Evolutionary conservation across 257 asterid genomes (phyloP).

Genomic region (Solanum sparsipilum): DNA sequence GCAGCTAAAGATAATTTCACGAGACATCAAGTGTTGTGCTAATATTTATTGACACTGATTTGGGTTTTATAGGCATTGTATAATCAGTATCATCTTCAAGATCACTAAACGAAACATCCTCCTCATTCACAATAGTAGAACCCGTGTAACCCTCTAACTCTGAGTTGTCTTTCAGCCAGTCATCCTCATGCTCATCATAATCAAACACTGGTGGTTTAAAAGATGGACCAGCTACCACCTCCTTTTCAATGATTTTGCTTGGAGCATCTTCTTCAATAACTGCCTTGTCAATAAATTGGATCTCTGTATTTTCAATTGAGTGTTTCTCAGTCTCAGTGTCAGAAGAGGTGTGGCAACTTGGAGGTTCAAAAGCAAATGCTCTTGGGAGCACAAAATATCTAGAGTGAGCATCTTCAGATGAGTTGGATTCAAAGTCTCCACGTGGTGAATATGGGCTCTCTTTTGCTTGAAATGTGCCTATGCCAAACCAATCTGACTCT

Average conservation of each 20-base stretch:
- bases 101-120: constrained; percentile 95
- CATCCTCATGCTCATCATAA: constrained; percentile 50
- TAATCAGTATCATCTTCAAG: constrained; percentile 78
- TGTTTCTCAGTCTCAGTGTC: constrained; percentile 45
- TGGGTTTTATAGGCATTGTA: constrained; percentile 38
- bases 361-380: constrained; percentile 25
- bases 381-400: constrained; percentile 14
- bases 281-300: constrained; percentile 49
- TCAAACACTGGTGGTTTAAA: constrained; percentile 20
- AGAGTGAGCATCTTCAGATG: constrained; percentile 30
- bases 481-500: constrained; percentile 45
- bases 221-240: constrained; percentile 32
- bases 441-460: constrained; percentile 32
- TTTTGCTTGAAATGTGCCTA: constrained; percentile 28
- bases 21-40: neutral
- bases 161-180: constrained; percentile 72
- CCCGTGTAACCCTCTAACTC: constrained; percentile 58
- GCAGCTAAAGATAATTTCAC: neutral
- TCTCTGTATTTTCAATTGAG: constrained; percentile 29
- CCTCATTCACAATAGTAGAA: constrained; percentile 42
- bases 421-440: constrained; percentile 21
- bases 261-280: constrained; percentile 47
- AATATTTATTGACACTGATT: neutral
- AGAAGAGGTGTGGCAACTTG: constrained; percentile 16
- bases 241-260: constrained; percentile 33